Base-by-base conservation (phyloP, 352 stramenopile species). In the Peronosclerospora sorghi region DNA sequence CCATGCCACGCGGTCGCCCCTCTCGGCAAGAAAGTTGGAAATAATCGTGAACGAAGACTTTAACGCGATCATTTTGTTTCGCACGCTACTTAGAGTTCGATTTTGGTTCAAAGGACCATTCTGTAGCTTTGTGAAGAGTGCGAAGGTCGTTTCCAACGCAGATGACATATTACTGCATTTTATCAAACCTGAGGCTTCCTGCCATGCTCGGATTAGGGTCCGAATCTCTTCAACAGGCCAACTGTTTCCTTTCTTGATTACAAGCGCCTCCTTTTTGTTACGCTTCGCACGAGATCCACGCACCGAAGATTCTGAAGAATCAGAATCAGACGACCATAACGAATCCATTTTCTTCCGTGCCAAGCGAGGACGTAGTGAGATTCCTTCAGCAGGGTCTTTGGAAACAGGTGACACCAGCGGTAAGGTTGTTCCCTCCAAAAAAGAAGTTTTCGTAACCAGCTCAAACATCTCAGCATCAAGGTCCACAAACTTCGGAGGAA, bases 41-140 rank as follows among this genome's bases (percentile, higher is more conserved):
- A 71, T 60, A 19, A 36, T 26, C 17, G 42, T 30, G 19, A 55
- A 71, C 6, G 56, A 56, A 28, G 49, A 54, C 41, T 67, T 67
- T 24, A 71, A 34, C 32, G 60, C 54, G 21, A 66, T 70, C 60
- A 70, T 67, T 42, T 66, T 66, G 45, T 65, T 65, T 24, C 57
- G 57, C 20, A 70, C 57, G 8, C 56, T 65, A 10, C 52, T 47
- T 13, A 63, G 47, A 8, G 37, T 64, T 15, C 60, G 60, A 41
- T 41, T 48, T 5, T 43, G 38, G 19, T 56, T 44, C 2, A 35
- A 44, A 5, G 37, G 14, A 0, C 52, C 56, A n/a, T 61, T 37
- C 26, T 52, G 52, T 9, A 60, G 35, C 26, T 58, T 65, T 15
- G 38, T 44, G 26, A 70, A 70, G 5, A 50, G 37, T 3, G 56